Evolutionary conservation across 441 rosid species (phyloP), one percentile per base, ranked within the genome.

Genomic region (Corymbia citriodora): DNA sequence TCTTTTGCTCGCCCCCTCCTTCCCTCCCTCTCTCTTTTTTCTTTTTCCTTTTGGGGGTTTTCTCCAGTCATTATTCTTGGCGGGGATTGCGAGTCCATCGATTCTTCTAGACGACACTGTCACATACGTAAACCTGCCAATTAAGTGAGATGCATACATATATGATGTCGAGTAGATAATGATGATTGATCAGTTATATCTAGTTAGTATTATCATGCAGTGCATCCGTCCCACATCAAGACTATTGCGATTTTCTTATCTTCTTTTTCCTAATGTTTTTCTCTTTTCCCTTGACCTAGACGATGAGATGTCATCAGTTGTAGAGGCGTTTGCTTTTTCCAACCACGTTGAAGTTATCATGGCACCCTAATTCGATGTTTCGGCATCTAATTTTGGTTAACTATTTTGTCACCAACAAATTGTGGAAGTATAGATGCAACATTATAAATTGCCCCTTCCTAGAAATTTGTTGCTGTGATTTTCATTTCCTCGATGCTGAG

Each of bases 201-300:
- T 0, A 29, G 1, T 65, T 36, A 61, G 8, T 2, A 27, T 3
- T 27, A n/a, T 9, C 45, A 11, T 0, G 1, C 0, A 16, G 10
- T 23, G n/a, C 6, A 23, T 21, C 1, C 4, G 3, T 74, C 17
- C 3, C 52, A 40, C 7, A 4, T 12, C 2, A 13, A 1, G 5
- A 74, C 11, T 74, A 29, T 50, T 40, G 21, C 3, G 8, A 21
- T 74, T 21, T 74, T 74, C 52, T 74, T 74, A 6, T 19, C 19
- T 7, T 74, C 7, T 18, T 10, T 18, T 33, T 10, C 4, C 7
- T 5, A 70, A 70, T 36, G 5, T 11, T 72, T 19, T 36, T 36
- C 82, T 72, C 40, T 36, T 72, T 10, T 15, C 49, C 49, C 25
- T 36, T 15, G 13, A 36, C 9, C 23, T 36, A 16, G 40, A 68